A percentile compares a stretch with the other conserved stretches of the same genome.
These are phyloP conservation scores for Ogataea zsoltii DNA, from an alignment of 805 yeast species.

Conservation along the genomic window DNA sequence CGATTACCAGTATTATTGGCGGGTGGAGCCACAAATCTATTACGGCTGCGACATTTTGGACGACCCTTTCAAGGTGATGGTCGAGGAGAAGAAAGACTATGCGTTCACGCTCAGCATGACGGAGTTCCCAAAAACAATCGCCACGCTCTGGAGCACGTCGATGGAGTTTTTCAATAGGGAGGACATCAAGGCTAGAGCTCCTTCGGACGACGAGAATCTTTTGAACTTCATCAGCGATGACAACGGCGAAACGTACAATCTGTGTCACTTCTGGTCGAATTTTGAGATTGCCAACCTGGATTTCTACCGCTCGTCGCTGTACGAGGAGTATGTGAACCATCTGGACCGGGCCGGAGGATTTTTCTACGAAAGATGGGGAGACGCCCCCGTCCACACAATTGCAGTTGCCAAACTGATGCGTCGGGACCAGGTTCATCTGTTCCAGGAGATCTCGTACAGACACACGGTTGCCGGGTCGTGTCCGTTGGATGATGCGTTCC, in stretches of 20 bases:
- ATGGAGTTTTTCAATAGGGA: slow-evolving; percentile 41
- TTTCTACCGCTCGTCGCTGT: slow-evolving; percentile 58
- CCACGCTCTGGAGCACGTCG: slow-evolving; percentile 48
- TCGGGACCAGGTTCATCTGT: slow-evolving; percentile 67
- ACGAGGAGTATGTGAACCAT: slow-evolving; percentile 58
- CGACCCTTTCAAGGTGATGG: slow-evolving; percentile 57
- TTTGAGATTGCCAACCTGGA: slow-evolving; percentile 73
- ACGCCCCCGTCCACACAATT: slow-evolving; percentile 55
- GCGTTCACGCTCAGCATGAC: slow-evolving; percentile 58
- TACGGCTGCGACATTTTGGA: slow-evolving; percentile 54
- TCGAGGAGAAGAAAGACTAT: slow-evolving; percentile 49
- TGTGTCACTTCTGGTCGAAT: slow-evolving; percentile 84
- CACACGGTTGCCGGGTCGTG: slow-evolving; percentile 80
- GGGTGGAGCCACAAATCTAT: slow-evolving; percentile 57
- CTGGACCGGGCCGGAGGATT: slow-evolving; percentile 75
- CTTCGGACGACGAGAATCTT: slow-evolving; percentile 39
- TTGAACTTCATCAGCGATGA: slow-evolving; percentile 66
- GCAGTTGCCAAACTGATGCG: slow-evolving; percentile 48
- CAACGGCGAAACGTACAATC: slow-evolving; percentile 60
- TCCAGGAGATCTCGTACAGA: slow-evolving; percentile 77
- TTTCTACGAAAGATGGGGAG: slow-evolving; percentile 91
- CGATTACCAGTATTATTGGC: slow-evolving; percentile 61
- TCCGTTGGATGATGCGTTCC: slow-evolving; percentile 64
- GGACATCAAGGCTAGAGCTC: slow-evolving; percentile 18
- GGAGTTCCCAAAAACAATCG: slow-evolving; percentile 64